A percentile compares a stretch with the other conserved stretches of the same genome.
Conservation (phyloP, 1,284 basidiomycete species). For the Blastosporella zonata region DNA sequence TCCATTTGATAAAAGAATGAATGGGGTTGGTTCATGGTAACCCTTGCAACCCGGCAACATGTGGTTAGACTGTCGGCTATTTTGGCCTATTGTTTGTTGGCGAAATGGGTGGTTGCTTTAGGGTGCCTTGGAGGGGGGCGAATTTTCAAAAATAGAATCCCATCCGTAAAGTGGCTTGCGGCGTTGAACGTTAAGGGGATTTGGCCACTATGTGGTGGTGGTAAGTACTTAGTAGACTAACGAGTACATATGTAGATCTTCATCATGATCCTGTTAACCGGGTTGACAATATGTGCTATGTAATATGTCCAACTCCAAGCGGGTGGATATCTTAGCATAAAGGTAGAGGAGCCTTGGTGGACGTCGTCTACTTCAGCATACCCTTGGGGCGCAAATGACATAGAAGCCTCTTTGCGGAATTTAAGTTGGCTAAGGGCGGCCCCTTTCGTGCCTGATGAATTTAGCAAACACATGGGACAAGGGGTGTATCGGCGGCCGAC, state of each 20-base stretch:
- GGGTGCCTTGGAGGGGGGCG: conserved; percentile 1
- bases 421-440: not conserved
- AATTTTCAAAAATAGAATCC: not conserved
- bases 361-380: not conserved
- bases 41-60: conserved; percentile 1
- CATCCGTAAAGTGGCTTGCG: conserved; percentile 1
- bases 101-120: not conserved
- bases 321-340: not conserved
- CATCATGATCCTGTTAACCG: not conserved
- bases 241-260: not conserved
- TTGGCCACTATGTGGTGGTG: conserved; percentile 3
- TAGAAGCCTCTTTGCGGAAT: not conserved
- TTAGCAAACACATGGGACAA: not conserved
- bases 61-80: conserved; percentile 4
- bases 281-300: not conserved
- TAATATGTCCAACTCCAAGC: not conserved
- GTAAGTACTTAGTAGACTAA: no score
- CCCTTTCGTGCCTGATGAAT: conserved; percentile 13
- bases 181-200: not conserved
- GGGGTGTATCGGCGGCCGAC: not conserved
- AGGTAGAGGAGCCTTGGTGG: not conserved
- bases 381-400: conserved; percentile 6
- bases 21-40: conserved; percentile 11
- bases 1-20: conserved; percentile 3
- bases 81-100: conserved; percentile 2